These are phyloP conservation scores for Tetrapisispora pingtungensis DNA, from an alignment of 805 yeast genomes.

Conservation along the genomic window DNA sequence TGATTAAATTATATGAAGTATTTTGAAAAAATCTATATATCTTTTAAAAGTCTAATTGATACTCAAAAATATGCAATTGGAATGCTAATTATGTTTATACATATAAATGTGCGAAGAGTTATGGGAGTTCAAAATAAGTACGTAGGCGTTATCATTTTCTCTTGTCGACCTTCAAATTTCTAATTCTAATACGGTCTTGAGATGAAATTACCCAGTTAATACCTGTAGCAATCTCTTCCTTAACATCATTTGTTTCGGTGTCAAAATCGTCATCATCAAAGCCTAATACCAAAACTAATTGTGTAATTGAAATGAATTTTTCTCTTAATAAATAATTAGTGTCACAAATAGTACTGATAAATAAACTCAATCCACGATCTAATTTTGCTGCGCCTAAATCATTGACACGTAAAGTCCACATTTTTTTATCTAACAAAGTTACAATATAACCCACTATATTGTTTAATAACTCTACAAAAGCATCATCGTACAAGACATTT, in stretches of 20 bases:
- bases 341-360: constrained; percentile 66
- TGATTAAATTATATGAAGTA: too few relatives aligned
- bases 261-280: constrained; percentile 57
- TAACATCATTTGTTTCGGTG: constrained; percentile 23
- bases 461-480: constrained; percentile 40
- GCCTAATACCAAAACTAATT: constrained; percentile 70
- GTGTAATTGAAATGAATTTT: constrained; percentile 71
- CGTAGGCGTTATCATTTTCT: neutral
- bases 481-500: constrained; percentile 43
- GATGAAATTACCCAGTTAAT: constrained; percentile 71
- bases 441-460: constrained; percentile 47
- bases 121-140: neutral
- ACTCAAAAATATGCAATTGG: neutral
- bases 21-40: too few relatives aligned
- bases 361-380: constrained; percentile 68
- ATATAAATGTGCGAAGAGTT: neutral
- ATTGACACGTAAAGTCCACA: constrained; percentile 62
- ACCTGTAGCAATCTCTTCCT: constrained; percentile 33
- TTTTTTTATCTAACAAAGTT: constrained; percentile 48
- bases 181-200: constrained; percentile 56
- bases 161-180: constrained; percentile 41
- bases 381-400: constrained; percentile 75
- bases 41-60: too few relatives aligned
- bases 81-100: neutral
- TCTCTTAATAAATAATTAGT: constrained; percentile 67